Percentiles rank a stretch among this genome's conserved stretches.
Conservation (phyloP, 2,329 filamentous ascomycete species). For the Ophiostoma piceae region DNA sequence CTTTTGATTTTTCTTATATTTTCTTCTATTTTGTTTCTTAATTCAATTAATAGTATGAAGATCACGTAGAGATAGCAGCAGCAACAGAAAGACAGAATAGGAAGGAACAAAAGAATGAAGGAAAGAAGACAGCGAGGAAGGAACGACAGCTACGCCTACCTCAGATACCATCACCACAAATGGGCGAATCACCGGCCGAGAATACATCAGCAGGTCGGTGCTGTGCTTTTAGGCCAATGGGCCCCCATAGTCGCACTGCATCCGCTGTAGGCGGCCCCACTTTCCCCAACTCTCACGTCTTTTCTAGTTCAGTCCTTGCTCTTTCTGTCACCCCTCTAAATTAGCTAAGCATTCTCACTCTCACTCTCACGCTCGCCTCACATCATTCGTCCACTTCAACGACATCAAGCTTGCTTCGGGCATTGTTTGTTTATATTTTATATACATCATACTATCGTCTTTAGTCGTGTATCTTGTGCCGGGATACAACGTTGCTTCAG, state of each 20-base stretch:
- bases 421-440: neutral
- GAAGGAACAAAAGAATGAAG: neutral
- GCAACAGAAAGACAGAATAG: neutral
- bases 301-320: neutral
- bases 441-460: neutral
- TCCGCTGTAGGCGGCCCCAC: neutral
- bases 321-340: neutral
- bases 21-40: neutral
- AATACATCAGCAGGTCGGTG: constrained; percentile 22
- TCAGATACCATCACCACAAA: constrained; percentile 1
- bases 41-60: neutral
- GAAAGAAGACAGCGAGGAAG: neutral
- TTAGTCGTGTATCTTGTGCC: neutral
- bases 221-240: neutral
- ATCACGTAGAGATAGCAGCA: neutral
- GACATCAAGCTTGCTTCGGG: neutral
- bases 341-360: neutral
- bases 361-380: neutral
- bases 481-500: constrained; percentile 16
- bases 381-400: neutral
- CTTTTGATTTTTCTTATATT: neutral
- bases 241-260: neutral
- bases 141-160: neutral
- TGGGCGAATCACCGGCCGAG: constrained; percentile 20
- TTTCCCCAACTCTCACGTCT: neutral